Evolutionary conservation across 176 grass and related monocot species (phyloP).

Genomic region (Lolium multiflorum): DNA sequence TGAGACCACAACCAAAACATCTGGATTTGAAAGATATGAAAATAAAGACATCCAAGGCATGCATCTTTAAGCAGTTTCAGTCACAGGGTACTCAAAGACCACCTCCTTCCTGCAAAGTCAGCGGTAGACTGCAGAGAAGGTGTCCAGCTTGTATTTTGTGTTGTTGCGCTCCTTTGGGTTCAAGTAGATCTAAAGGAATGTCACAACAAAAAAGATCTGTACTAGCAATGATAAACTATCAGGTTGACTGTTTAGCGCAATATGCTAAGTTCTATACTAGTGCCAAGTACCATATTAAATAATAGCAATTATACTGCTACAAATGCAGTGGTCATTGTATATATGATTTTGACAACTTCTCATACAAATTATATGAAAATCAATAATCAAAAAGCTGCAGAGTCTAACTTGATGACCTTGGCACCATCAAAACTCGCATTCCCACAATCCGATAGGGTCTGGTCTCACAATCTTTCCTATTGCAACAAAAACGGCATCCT

Average conservation of each 20-base stretch:
- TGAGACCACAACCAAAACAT: conserved; percentile 19
- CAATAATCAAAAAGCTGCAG: too few relatives aligned
- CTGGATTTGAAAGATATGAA: conserved; percentile 25
- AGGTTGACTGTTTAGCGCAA: background rate
- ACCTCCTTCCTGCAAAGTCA: conserved; percentile 85
- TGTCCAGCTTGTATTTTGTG: conserved; percentile 94
- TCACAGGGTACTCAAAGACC: conserved; percentile 65
- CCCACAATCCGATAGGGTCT: too few relatives aligned
- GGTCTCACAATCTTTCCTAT: too few relatives aligned
- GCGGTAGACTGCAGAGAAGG: conserved; percentile 82
- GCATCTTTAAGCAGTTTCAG: conserved; percentile 48
- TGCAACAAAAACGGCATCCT: too few relatives aligned
- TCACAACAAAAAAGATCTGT: background rate
- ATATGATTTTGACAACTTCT: too few relatives aligned
- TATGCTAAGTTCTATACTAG: background rate
- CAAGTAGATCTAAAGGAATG: conserved; percentile 71
- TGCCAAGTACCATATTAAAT: too few relatives aligned
- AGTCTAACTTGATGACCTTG: too few relatives aligned
- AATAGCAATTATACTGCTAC: too few relatives aligned
- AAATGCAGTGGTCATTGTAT: too few relatives aligned
- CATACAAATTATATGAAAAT: too few relatives aligned
- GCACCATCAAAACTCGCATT: too few relatives aligned
- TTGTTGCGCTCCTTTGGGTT: conserved; percentile 98
- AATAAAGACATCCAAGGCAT: conserved; percentile 22
- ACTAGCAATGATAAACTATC: background rate